These are phyloP conservation scores for Venturia aucupariae DNA, from an alignment of 2,329 filamentous ascomycete genomes.

Conservation along the genomic window DNA sequence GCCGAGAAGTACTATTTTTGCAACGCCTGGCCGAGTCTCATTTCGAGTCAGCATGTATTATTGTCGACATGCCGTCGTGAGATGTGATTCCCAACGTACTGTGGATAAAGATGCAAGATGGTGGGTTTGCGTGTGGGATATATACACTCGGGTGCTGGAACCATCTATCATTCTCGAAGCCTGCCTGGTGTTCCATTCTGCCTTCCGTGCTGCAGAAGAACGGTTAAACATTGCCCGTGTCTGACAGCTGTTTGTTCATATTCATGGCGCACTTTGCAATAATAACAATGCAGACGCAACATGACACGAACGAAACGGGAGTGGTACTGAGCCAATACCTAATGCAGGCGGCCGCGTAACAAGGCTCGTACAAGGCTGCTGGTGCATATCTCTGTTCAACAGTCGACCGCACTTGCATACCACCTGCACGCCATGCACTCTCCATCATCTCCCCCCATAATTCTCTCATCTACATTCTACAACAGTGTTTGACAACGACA, in stretches of 20 bases:
- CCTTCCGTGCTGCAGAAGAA: not conserved
- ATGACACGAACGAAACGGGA: not conserved
- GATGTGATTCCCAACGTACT: not conserved
- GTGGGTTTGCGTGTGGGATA: not conserved
- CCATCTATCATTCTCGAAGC: not conserved
- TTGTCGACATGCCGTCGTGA: not conserved
- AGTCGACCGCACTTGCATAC: not conserved
- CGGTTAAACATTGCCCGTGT: not conserved
- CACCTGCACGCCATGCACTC: not conserved
- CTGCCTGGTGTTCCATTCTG: not conserved
- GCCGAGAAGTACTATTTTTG: not conserved
- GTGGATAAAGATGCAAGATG: not conserved
- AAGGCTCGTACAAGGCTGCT: not conserved
- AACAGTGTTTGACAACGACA: too few species aligned
- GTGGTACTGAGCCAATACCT: not conserved
- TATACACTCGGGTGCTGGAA: too few species aligned
- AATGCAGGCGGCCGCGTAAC: not conserved
- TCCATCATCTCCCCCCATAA: not conserved
- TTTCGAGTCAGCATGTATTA: not conserved
- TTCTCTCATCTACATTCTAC: too few species aligned
- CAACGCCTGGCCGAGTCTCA: not conserved
- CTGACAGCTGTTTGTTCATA: not conserved
- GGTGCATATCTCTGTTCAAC: slow-evolving; percentile 4
- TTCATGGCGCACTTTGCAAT: too few species aligned
- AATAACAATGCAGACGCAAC: not conserved